Conservation (phyloP, 257 asterid species). For the Solanum phureja region DNA sequence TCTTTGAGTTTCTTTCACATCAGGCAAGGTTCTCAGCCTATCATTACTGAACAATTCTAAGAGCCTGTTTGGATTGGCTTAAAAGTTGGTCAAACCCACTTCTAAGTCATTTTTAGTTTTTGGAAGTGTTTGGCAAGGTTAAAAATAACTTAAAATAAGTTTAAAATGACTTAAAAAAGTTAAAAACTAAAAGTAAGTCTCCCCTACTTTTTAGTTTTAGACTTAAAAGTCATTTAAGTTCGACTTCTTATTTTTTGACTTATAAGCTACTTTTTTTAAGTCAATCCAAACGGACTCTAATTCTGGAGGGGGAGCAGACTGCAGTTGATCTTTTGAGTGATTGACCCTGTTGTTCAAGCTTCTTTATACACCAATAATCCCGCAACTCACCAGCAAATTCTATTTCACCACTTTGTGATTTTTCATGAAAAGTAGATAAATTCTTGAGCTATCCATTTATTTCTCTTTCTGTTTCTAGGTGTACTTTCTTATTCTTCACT, state of each 20-base stretch:
- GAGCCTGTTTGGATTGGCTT: no score
- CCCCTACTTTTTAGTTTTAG: no score
- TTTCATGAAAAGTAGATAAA: not conserved
- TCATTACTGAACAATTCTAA: not conserved
- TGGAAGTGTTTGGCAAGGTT: no score
- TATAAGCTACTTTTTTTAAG: not conserved
- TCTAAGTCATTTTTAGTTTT: not conserved
- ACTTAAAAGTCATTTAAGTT: no score
- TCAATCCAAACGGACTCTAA: not conserved
- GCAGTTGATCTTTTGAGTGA: not conserved
- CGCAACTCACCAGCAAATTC: not conserved
- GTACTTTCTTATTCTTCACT: not conserved
- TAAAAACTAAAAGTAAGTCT: no score
- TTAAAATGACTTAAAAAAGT: no score
- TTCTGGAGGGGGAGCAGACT: not conserved
- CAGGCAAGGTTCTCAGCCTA: not conserved
- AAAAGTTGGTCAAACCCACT: not conserved
- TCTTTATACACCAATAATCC: not conserved
- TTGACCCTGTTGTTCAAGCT: not conserved
- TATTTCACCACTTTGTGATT: not conserved
- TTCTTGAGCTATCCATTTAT: not conserved
- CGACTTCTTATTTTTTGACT: not conserved
- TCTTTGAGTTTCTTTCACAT: not conserved
- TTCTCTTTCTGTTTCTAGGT: not conserved
- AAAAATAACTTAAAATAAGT: no score